phyloP scores from a whole-genome alignment of 2,329 filamentous ascomycete genomes.

The Talaromyces sp. region DNA sequence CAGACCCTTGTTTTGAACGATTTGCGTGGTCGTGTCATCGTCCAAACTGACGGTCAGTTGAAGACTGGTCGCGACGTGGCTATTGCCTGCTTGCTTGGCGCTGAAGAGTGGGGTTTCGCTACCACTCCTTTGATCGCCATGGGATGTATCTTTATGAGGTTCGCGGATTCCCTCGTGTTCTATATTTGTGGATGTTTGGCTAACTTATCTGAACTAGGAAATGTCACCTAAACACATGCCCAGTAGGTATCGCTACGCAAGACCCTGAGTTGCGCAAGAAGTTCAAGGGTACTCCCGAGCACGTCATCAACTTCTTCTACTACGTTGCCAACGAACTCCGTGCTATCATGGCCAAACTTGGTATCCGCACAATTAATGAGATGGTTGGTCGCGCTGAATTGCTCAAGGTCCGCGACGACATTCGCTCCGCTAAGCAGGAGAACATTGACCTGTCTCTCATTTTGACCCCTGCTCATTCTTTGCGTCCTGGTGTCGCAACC shows the following conservation, averaged over 20 bases:
- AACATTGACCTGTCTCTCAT: constrained; percentile 93
- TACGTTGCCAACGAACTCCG: constrained; percentile 94
- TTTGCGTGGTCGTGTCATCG: constrained; percentile 88
- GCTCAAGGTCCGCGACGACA: constrained; percentile 80
- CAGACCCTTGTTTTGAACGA: constrained; percentile 95
- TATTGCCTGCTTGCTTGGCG: constrained; percentile 89
- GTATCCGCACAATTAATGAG: constrained; percentile 92
- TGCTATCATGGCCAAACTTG: constrained; percentile 93
- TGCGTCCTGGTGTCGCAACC: constrained; percentile 88
- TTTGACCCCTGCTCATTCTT: constrained; percentile 90
- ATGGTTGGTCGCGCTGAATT: constrained; percentile 93
- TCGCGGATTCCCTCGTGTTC: neutral
- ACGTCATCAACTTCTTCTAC: constrained; percentile 99
- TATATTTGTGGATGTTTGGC: neutral
- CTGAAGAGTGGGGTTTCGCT: constrained; percentile 97
- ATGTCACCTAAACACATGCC: constrained; percentile 41
- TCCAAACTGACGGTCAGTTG: constrained; percentile 93
- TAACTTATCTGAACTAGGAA: constrained; percentile 42
- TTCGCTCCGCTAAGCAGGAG: constrained; percentile 81
- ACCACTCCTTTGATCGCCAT: constrained; percentile 93
- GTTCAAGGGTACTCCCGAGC: constrained; percentile 87
- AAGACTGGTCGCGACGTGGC: constrained; percentile 90
- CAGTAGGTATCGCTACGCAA: constrained; percentile 88
- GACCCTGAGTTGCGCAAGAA: constrained; percentile 93
- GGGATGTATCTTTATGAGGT: constrained; percentile 90